phyloP scores from a whole-genome alignment of 1,284 basidiomycete species.

The Moniliophthora roreri region DNA sequence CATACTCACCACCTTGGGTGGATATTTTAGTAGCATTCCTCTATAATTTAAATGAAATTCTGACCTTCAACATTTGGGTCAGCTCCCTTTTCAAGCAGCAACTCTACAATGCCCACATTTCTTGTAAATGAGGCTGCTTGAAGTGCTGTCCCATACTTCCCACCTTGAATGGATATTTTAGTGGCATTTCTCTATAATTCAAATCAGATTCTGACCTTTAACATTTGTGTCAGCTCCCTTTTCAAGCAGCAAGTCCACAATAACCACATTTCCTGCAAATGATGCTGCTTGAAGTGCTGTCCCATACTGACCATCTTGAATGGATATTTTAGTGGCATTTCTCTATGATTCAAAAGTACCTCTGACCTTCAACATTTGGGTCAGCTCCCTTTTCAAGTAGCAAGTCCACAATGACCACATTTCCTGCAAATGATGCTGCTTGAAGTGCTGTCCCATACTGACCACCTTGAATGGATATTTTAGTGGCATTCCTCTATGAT shows the following conservation, averaged over 20 bases:
- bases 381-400: background rate
- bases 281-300: background rate
- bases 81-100: background rate
- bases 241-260: background rate
- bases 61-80: background rate
- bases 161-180: too few species aligned
- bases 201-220: background rate
- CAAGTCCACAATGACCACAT: background rate
- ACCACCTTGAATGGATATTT: background rate
- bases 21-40: background rate
- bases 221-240: background rate
- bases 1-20: too few species aligned
- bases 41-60: too few species aligned
- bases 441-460: background rate
- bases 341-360: too few species aligned
- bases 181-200: background rate
- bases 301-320: background rate
- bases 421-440: background rate
- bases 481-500: background rate
- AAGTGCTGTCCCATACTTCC: too few species aligned
- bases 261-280: background rate
- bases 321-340: too few species aligned
- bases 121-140: too few species aligned
- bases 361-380: background rate
- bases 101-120: too few species aligned